Base-by-base conservation (phyloP, 768 basidiomycete genomes). In the Agaricus subrufescens region DNA sequence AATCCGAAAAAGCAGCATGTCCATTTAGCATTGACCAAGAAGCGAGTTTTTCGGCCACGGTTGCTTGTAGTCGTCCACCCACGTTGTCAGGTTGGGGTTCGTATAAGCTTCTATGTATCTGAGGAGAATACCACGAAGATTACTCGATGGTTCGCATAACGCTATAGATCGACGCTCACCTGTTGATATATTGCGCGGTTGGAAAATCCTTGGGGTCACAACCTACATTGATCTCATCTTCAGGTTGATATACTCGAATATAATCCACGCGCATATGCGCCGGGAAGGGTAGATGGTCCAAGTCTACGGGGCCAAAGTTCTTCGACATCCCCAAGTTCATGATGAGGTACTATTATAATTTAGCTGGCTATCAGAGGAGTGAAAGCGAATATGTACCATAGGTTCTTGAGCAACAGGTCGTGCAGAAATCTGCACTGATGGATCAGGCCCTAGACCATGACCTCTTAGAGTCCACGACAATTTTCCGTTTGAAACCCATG, bases 381-480 rank as follows among this genome's bases (percentile, higher is more conserved):
- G 14, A 44, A 40, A 27, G 23, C 34, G 30, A 15, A 23, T 15
- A 57, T 81, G 46, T 60, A 91, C 89, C 91, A 94, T 90, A 25
- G 94, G 94, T 67, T 97, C 94, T 59, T 84, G 81, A 0, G 94
- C 77, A 11, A 96, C 71, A 2, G 87, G 83, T 34, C 94, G 75
- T 27, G 76, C 73, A 14, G 81, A 78, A 37, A 95, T 86, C 56
- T 88, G 64, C 1, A 80, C 82, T 34, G 64, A 62, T 4, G 75
- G 31, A 66, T 95, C 85, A 9, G 87, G 73, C 0, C 73, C 88
- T 67, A 94, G 67, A 1, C 86, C 91, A 3, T 80, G 75, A 23
- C 76, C 87, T 50, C 81, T 78, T 53, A 95, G 65, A 3, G 88
- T 91, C 94, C 94, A 94, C 8, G 86, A 72, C 26, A 78, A 65